Base-by-base conservation (phyloP, 495 filamentous ascomycete species). In the Neohortaea acidophila region DNA sequence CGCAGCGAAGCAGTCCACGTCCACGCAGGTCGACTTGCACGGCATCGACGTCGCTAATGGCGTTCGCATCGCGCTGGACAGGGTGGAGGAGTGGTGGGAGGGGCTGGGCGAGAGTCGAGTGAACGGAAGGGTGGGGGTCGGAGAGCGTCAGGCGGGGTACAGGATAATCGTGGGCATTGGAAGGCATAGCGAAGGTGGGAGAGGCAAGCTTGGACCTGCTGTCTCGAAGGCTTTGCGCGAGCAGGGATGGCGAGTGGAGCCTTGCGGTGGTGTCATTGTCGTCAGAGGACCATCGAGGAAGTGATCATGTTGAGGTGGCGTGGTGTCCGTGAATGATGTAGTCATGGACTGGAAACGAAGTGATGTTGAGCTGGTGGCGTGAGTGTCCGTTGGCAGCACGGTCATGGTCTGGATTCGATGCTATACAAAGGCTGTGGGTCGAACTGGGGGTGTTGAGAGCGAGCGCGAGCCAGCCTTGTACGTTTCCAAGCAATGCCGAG, bases 141-240 rank as follows among this genome's bases (percentile, higher is more conserved):
- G 12, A 47, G 44, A 43, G 4, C 27, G 43, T 13, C 11, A 22
- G 41, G 36, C 43, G 17, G 64, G 69, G 24, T 81, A 78, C 47
- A 69, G 67, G 26, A 78, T 97, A 18, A 66, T 97, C 18, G 92
- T 84, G 0, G 89, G 89, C 2, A 34, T 73, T 3, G 89, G 89
- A 4, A 61, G 63, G 22, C 89, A 97, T 53, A 84, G 74, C 34
- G 68, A 70, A n/a, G 75, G 75, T 27, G 84, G 86, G 0, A 76
- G 66, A 21, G 75, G 75, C 1, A 76, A 72, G 41, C 47, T 97
- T 18, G 75, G 83, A 2, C 81, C 80, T 23, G 79, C 81, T n/a
- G 84, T 97, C 1, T 73, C 63, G 36, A 79, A 68, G 52, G 78
- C 78, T 61, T 55, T 97, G 38, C 62, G 72, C 33, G 66, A 66